These are phyloP conservation scores for Penicillium sp. DNA, from an alignment of 2,329 filamentous ascomycete genomes.

Conservation along the genomic window DNA sequence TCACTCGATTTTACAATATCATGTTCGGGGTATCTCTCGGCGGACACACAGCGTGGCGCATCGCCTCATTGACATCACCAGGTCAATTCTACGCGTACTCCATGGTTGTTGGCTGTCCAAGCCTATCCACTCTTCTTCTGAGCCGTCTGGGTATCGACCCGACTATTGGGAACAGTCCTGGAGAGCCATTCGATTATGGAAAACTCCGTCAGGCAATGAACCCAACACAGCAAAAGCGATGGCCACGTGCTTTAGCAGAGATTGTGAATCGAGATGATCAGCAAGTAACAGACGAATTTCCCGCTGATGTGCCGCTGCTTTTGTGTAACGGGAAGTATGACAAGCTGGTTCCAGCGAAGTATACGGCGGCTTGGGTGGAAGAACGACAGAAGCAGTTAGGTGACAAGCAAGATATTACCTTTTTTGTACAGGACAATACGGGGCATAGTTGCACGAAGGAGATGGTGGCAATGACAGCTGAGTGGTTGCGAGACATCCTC, in stretches of 20 bases:
- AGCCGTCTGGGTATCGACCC: background rate
- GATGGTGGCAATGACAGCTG: constrained; percentile 4
- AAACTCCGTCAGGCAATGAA: background rate
- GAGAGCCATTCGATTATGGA: background rate
- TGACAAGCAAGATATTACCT: background rate
- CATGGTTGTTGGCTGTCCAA: constrained; percentile 1
- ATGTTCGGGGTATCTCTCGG: constrained; percentile 1
- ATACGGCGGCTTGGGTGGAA: constrained; percentile 1
- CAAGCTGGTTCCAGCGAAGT: constrained; percentile 1
- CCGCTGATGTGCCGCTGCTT: background rate
- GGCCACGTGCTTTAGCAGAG: background rate
- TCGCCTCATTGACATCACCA: background rate
- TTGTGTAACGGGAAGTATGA: background rate
- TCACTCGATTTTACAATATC: constrained; percentile 1
- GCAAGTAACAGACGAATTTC: background rate
- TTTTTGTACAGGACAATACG: constrained; percentile 5
- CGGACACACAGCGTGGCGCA: constrained; percentile 3
- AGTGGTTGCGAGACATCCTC: constrained; percentile 2
- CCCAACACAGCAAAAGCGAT: background rate
- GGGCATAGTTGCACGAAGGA: constrained; percentile 5
- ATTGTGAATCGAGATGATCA: background rate
- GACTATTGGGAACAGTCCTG: background rate
- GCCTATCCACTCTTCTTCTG: background rate
- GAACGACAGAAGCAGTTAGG: background rate
- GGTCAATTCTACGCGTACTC: background rate